Percentiles rank a stretch among this genome's conserved stretches.
phyloP scores from a whole-genome alignment of 1,284 basidiomycete genomes.

The Sanghuangporus sanghuang region DNA sequence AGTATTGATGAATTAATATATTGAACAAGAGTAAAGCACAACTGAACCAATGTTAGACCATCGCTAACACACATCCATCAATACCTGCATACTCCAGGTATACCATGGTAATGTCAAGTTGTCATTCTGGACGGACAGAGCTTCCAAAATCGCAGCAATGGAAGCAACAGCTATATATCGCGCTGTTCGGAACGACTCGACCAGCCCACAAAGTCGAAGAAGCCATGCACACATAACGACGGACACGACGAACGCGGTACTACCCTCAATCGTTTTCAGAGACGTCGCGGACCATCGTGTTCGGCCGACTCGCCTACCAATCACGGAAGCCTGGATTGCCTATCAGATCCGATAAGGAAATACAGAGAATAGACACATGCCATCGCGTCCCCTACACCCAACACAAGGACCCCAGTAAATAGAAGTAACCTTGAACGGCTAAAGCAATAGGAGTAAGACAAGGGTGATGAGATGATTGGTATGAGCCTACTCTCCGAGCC shows the following conservation, averaged over 20 bases:
- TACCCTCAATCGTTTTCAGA: constrained; percentile 91
- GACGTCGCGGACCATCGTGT: constrained; percentile 80
- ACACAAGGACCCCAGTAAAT: constrained; percentile 85
- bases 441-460: neutral
- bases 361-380: constrained; percentile 38
- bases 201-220: constrained; percentile 65
- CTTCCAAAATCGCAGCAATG: constrained; percentile 75
- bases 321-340: constrained; percentile 72
- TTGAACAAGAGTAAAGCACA: neutral
- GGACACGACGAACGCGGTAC: constrained; percentile 73
- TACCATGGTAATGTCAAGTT: constrained; percentile 88
- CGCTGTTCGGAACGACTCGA: constrained; percentile 60
- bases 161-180: constrained; percentile 55
- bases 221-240: constrained; percentile 67
- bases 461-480: neutral
- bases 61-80: constrained; percentile 36
- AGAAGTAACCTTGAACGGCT: constrained; percentile 71
- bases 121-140: constrained; percentile 89
- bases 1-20: neutral
- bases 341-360: constrained; percentile 6
- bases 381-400: constrained; percentile 93
- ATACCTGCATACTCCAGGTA: constrained; percentile 75
- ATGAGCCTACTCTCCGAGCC: constrained; percentile 84
- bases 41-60: neutral
- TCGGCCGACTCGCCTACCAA: constrained; percentile 80